These are phyloP conservation scores for Macadamia tetraphylla DNA, from an alignment of 164 flowering plant species.

Conservation along the genomic window DNA sequence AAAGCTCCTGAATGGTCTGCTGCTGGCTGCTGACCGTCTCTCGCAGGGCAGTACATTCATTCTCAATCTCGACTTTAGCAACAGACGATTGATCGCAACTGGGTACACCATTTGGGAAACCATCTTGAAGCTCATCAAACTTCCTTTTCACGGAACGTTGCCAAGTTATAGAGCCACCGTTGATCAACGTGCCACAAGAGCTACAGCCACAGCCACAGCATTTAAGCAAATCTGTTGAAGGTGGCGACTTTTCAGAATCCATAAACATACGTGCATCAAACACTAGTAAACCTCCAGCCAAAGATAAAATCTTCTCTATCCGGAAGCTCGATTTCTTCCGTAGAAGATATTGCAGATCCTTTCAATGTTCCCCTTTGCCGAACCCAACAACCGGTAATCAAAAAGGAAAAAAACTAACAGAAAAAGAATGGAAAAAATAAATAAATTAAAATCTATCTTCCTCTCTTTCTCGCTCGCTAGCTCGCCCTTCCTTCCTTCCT, in stretches of 20 bases:
- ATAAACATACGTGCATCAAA: constrained; percentile 30
- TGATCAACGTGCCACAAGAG: constrained; percentile 23
- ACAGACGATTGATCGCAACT: constrained; percentile 23
- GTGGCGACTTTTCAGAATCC: constrained; percentile 33
- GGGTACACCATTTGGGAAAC: constrained; percentile 13
- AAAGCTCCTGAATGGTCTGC: constrained; percentile 59
- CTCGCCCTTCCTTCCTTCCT: too few relatives aligned
- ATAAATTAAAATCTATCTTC: background rate
- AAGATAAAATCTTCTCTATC: background rate
- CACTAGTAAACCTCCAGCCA: background rate
- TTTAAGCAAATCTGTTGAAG: constrained; percentile 29
- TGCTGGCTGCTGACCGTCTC: constrained; percentile 77
- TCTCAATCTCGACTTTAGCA: constrained; percentile 71
- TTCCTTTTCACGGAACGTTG: constrained; percentile 67
- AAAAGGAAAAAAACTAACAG: constrained; percentile 3
- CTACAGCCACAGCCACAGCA: constrained; percentile 60
- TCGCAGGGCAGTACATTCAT: constrained; percentile 67
- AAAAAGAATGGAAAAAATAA: background rate
- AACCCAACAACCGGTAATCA: constrained; percentile 8
- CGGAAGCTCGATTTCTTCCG: background rate
- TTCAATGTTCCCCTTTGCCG: constrained; percentile 5
- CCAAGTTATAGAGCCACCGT: constrained; percentile 27
- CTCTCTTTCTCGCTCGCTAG: background rate
- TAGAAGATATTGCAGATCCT: constrained; percentile 4
- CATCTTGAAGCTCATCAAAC: constrained; percentile 44